Base-by-base conservation (phyloP, 139 green algal species). In the Picochlorum costavermella region DNA sequence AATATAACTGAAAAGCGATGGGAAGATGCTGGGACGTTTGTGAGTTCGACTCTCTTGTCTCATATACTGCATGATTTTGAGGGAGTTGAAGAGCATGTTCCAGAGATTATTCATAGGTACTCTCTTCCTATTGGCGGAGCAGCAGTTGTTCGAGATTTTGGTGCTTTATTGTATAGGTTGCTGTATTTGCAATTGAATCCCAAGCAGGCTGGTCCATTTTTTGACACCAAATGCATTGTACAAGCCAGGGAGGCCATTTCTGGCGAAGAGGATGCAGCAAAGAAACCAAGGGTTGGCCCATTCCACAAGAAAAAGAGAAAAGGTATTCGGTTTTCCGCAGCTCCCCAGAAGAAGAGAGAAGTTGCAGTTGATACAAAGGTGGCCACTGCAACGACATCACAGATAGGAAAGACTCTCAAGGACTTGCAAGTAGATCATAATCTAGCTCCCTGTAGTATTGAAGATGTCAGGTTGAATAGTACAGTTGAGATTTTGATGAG, bases 21-120 rank as follows among this genome's bases (percentile, higher is more conserved):
- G 69, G 43, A 45, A 2, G 56, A 9, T 2, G 69, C 69, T 37
- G 59, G 58, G 8, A 31, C 56, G 2, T 50, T 45, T 3, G 67
- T 87, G 31, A 59, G 73, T 50, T 30, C 16, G 4, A 71, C 78
- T 5, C 33, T 56, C 6, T 68, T 94, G 60, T 50, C 56, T 2
- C 57, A 55, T 14, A 56, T 92, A 28, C 12, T 84, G 9, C 49
- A 61, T 1, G 84, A 93, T 61, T 84, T 90, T 68, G 40, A 67
- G 14, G 73, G 49, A 3, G 69, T 82, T 6, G 69, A 83, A 50
- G 62, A 64, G 13, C 60, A 60, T 0, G 51, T 84, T 6, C 20
- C 61, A 23, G 48, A n/a, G 20, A 79, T 90, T 29, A 43, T 90
- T 53, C 56, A 71, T n/a, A 70, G 76, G 20, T 90, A 87, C 71